Base-by-base conservation (phyloP, 352 stramenopile genomes). In the Phytopythium aichiense region DNA sequence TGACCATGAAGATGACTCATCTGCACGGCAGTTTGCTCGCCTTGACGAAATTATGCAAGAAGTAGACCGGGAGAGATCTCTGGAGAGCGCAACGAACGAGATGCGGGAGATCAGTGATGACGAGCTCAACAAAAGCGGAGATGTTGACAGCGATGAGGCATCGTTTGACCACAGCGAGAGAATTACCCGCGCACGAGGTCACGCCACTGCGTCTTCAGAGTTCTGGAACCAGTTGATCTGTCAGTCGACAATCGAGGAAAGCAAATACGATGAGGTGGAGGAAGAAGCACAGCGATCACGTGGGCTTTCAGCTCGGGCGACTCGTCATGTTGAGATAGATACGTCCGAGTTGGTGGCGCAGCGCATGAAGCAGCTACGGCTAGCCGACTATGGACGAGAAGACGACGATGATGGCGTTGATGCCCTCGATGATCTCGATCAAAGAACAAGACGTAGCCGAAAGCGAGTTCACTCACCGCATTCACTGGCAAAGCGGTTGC, bases 401-500 rank as follows among this genome's bases (percentile, higher is more conserved):
- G 35, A 61, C 12, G 22, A 20, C 9, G 25, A 58, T 15, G 66
- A 52, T 1, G 18, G 50, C 2, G 22, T 25, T 1, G 23, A 23
- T 20, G 54, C 50, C 11, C 38, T 56, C 16, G 50, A 13, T 45
- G 49, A 62, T 51, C 58, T 31, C 2, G 68, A 81, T 28, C 63
- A 63, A 15, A 23, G 5, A 0, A 4, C 46, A 20, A 7, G 46
- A 22, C 1, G 13, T 3, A 53, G 68, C 9, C 43, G 35, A 30
- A 61, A 61, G n/a, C 60, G 71, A 0, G 38, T 77, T 13, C 63
- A 84, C 50, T 90, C 83, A 0, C 79, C 83, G 1, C 69, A 63
- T 20, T 71, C 79, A 3, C 73, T 92, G 0, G 75, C 81, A 0
- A 77, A 69, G 35, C 68, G 60, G 13, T 48, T 92, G 31, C 63